These are phyloP conservation scores for Sclerotinia nivalis DNA, from an alignment of 2,329 filamentous ascomycete species.

Conservation along the genomic window DNA sequence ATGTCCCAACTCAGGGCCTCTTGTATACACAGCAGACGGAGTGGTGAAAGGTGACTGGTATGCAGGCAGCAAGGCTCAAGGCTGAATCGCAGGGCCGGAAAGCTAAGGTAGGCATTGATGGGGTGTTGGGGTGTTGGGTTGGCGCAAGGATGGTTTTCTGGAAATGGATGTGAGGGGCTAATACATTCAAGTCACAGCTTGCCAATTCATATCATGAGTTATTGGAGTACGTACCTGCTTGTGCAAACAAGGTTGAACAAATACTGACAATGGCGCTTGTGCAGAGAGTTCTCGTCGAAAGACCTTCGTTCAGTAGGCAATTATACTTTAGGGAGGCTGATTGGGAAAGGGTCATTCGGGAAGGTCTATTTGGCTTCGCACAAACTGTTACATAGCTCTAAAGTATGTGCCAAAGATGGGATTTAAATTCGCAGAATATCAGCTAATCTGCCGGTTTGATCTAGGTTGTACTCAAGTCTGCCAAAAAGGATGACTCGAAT, in stretches of 20 bases:
- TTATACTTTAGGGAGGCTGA: conserved; percentile 86
- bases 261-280: conserved; percentile 34
- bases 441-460: background rate
- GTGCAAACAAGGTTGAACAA: background rate
- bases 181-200: conserved; percentile 62
- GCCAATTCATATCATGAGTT: conserved; percentile 95
- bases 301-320: conserved; percentile 93
- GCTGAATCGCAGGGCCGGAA: conserved; percentile 61
- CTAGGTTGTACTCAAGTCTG: conserved; percentile 96
- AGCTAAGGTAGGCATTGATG: conserved; percentile 52
- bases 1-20: conserved; percentile 28
- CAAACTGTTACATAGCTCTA: conserved; percentile 97
- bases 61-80: conserved; percentile 55
- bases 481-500: conserved; percentile 93
- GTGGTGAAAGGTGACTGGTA: conserved; percentile 42
- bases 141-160: conserved; percentile 27
- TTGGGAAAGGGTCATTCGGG: conserved; percentile 97
- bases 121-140: background rate
- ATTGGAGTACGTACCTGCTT: conserved; percentile 70
- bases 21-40: conserved; percentile 37
- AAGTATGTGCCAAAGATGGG: conserved; percentile 58
- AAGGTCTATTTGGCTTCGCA: conserved; percentile 96
- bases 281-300: conserved; percentile 87
- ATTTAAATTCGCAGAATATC: conserved; percentile 26
- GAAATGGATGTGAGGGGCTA: conserved; percentile 35